Base-by-base conservation (phyloP, 2,329 filamentous ascomycete species). In the Coniochaeta sp. region DNA sequence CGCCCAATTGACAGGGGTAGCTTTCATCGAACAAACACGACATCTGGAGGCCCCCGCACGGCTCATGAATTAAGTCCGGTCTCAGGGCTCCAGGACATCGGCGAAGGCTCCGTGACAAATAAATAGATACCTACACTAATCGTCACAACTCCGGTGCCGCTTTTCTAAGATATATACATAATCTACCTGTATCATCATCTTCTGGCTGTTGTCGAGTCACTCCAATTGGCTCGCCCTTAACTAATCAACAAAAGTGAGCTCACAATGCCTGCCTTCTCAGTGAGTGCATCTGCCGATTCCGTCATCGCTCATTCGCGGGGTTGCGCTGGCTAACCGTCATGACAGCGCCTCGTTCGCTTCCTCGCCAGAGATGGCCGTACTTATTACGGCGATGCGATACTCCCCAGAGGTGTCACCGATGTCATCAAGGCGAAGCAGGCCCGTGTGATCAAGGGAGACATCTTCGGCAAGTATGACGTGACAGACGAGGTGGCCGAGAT, bases 341-440 rank as follows among this genome's bases (percentile, higher is more conserved):
- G 24, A 33, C 67, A 90, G 85, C 84, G 87, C 67, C 85, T 92
- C 43, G 77, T 92, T 65, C 86, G 89, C 59, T 92, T 91, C 74
- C 81, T 90, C 9, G 85, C 88, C 67, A 84, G 81, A 66, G 86
- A 91, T 68, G 88, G 88, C 70, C 79, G 79, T 60, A 81, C 83
- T 38, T 89, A 90, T 73, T 90, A 90, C 64, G 89, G 89, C 66
- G 88, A 92, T 74, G 88, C 89, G 62, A 84, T 91, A 60, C 80
- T 91, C 22, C 85, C 87, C 3, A 59, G 73, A 0, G 86, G 85
- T 22, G 74, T 81, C 43, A 82, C 71, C 57, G 85, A 90, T 67
- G 80, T 90, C 63, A 75, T 82, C 62, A 81, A 85, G 73, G 80
- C 82, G 1, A 83, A 77, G 57, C 79, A 82, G 66, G 88, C 88